Evolutionary conservation across 1,284 basidiomycete species (phyloP).

Genomic region (Moesziomyces aphidis): DNA sequence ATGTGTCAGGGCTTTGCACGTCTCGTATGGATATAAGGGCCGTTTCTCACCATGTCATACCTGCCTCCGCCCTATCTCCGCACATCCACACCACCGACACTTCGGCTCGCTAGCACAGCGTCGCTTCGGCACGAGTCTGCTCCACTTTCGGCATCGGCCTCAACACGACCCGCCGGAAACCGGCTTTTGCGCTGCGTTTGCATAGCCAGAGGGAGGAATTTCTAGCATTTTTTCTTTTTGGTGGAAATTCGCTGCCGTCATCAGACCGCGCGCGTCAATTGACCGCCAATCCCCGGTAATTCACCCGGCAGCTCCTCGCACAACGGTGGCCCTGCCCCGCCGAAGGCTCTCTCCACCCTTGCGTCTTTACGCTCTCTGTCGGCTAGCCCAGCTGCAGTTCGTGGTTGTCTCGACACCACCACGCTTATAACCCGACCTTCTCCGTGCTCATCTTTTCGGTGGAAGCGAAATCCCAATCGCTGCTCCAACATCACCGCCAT

Average conservation of each 20-base stretch:
- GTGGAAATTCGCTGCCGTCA: not conserved
- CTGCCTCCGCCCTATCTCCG: not conserved
- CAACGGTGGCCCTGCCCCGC: too few relatives aligned
- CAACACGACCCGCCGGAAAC: not conserved
- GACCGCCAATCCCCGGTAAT: too few relatives aligned
- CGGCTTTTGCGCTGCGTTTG: not conserved
- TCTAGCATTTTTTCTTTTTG: not conserved
- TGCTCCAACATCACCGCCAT: constrained; percentile 4
- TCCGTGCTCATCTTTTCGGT: not conserved
- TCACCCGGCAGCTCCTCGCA: too few relatives aligned
- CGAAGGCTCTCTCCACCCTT: too few relatives aligned
- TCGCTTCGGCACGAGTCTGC: not conserved
- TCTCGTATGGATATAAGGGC: not conserved
- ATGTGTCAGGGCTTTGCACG: not conserved
- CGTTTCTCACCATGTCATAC: not conserved
- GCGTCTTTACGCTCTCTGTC: too few relatives aligned
- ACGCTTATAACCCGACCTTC: not conserved
- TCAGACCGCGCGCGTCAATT: not conserved
- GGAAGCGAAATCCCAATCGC: not conserved
- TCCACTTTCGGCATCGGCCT: not conserved
- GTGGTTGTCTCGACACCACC: too few relatives aligned
- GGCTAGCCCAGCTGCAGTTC: too few relatives aligned
- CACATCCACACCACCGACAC: not conserved
- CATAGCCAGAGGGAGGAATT: not conserved
- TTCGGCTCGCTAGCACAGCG: not conserved